Evolutionary conservation across 2,329 filamentous ascomycete genomes (phyloP).

Genomic region (Beauveria sp.): DNA sequence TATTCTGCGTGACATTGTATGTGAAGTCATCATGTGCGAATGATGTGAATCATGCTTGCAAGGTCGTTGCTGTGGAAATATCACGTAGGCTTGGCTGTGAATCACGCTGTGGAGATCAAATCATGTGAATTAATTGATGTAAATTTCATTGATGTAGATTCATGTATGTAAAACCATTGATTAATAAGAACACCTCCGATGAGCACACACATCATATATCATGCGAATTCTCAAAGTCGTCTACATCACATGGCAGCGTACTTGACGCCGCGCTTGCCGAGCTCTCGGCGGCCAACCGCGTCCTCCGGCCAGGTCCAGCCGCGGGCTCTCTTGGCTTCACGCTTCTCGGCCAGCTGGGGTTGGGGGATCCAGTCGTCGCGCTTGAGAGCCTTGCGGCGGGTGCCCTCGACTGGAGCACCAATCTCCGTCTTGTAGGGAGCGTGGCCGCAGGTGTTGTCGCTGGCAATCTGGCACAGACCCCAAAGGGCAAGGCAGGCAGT

Average conservation of each 20-base stretch:
- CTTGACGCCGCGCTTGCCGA: conserved; percentile 56
- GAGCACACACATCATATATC: background rate
- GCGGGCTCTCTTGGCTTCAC: conserved; percentile 63
- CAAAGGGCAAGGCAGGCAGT: conserved; percentile 70
- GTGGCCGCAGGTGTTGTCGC: conserved; percentile 49
- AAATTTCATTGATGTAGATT: background rate
- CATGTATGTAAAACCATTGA: background rate
- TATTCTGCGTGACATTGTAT: background rate
- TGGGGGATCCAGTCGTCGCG: conserved; percentile 70
- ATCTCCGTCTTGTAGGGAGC: conserved; percentile 62
- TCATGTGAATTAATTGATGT: background rate
- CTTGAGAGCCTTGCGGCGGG: conserved; percentile 60
- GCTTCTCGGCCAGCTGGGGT: conserved; percentile 66
- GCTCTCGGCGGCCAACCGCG: conserved; percentile 62
- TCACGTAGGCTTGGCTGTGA: too few relatives aligned
- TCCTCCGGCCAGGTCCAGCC: conserved; percentile 75
- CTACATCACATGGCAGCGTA: conserved; percentile 27
- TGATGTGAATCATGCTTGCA: too few relatives aligned
- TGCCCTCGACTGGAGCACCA: conserved; percentile 66
- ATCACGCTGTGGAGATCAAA: background rate
- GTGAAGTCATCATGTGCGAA: background rate
- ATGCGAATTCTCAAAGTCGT: background rate
- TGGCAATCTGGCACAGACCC: conserved; percentile 67
- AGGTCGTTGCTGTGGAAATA: too few relatives aligned
- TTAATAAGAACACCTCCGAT: background rate